Conservation (phyloP, 2,329 filamentous ascomycete genomes). For the Drechslerella dactyloides region DNA sequence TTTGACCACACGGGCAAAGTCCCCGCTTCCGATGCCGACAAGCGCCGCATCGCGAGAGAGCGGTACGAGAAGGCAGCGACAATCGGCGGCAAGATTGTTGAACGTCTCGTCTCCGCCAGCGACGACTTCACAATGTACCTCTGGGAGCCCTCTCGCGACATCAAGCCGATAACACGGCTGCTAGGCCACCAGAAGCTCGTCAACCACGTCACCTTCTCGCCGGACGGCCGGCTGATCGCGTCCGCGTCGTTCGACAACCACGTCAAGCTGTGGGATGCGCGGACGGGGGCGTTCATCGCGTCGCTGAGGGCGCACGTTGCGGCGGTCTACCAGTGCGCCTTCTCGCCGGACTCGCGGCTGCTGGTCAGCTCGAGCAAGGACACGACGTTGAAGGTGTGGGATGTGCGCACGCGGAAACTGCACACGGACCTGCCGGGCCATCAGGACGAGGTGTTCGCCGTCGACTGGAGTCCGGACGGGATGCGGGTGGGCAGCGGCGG, state of each 20-base stretch:
- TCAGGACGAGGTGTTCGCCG: constrained; percentile 61
- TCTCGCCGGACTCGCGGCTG: constrained; percentile 88
- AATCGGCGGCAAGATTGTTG: constrained; percentile 75
- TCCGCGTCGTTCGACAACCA: constrained; percentile 93
- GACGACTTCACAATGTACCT: constrained; percentile 97
- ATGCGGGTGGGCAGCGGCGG: constrained; percentile 87
- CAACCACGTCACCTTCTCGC: constrained; percentile 69
- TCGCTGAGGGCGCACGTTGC: constrained; percentile 89
- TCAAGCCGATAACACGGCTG: constrained; percentile 74
- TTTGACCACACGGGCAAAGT: constrained; percentile 79
- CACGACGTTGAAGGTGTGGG: constrained; percentile 72
- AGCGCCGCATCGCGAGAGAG: constrained; percentile 75
- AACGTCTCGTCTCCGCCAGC: constrained; percentile 85
- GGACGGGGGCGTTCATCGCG: constrained; percentile 70
- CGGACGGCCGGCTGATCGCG: constrained; percentile 84
- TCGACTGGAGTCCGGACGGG: constrained; percentile 49
- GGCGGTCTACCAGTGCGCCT: constrained; percentile 89
- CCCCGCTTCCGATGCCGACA: constrained; percentile 73
- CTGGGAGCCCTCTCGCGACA: constrained; percentile 81
- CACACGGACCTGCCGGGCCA: constrained; percentile 61
- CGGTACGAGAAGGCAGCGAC: constrained; percentile 85
- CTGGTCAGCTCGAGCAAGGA: constrained; percentile 84
- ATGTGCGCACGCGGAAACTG: constrained; percentile 82
- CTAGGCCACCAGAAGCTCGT: constrained; percentile 49
- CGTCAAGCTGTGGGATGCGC: constrained; percentile 66